phyloP scores from a whole-genome alignment of 2,329 filamentous ascomycete species.

The Aspergillus pseudonomiae region DNA sequence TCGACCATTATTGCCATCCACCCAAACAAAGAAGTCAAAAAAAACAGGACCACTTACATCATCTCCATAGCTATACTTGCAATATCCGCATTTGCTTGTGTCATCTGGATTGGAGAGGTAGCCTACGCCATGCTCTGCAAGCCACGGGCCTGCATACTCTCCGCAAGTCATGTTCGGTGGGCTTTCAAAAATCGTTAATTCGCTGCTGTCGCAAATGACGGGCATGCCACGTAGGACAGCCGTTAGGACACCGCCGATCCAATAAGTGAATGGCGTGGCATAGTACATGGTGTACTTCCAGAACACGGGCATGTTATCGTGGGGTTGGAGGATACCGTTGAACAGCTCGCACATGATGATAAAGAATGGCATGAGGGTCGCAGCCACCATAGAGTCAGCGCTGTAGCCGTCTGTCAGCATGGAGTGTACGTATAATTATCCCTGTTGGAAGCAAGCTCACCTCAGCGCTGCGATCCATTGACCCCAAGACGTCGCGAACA shows the following conservation, averaged over 20 bases:
- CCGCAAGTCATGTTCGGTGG: slow-evolving; percentile 69
- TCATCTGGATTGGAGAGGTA: slow-evolving; percentile 68
- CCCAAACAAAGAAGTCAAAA: not conserved
- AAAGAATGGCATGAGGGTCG: slow-evolving; percentile 79
- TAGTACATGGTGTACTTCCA: slow-evolving; percentile 82
- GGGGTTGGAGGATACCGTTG: slow-evolving; percentile 82
- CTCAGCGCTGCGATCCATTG: slow-evolving; percentile 76
- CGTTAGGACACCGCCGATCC: slow-evolving; percentile 77
- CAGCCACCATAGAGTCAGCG: slow-evolving; percentile 68
- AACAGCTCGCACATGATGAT: slow-evolving; percentile 83
- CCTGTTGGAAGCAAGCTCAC: slow-evolving; percentile 42
- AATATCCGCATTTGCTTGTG: slow-evolving; percentile 73
- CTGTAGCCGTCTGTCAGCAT: slow-evolving; percentile 17
- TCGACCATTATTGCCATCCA: not conserved
- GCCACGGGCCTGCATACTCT: slow-evolving; percentile 73
- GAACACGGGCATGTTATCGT: slow-evolving; percentile 74
- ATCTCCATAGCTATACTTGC: slow-evolving; percentile 62
- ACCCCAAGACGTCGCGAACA: slow-evolving; percentile 72
- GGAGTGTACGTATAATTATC: not conserved
- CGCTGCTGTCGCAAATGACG: slow-evolving; percentile 64
- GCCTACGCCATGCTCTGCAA: slow-evolving; percentile 65
- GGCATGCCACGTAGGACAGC: slow-evolving; percentile 69
- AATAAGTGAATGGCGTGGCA: slow-evolving; percentile 81
- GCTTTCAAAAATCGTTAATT: slow-evolving; percentile 70
- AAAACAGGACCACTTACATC: slow-evolving; percentile 28